Base-by-base conservation (phyloP, 306 rosid genomes). In the Cicer arietinum region DNA sequence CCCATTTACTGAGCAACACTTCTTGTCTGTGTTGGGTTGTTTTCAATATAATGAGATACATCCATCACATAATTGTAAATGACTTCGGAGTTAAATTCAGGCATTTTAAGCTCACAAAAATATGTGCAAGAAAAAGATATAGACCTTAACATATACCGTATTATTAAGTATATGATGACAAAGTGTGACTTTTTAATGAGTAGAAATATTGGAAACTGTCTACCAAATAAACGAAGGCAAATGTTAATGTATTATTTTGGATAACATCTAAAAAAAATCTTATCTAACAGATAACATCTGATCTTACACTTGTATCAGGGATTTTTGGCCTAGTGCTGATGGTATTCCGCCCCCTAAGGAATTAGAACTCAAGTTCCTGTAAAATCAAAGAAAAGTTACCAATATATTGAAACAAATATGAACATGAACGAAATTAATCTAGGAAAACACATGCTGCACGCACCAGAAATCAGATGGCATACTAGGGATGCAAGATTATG, bases 321-420 rank as follows among this genome's bases (percentile, higher is more conserved):
- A 86, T 68, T 88, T 84, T 82, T 94, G 91, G 79, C 95, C 93
- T 6, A 94, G 85, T 57, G 89, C 96, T 35, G 78, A 51, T 54
- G 99, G 97, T 74, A 94, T 54, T 22, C 46, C 81, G 45, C 96
- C 95, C 6, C 16, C 90, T 85, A 94, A 77, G 67, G 90, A 86
- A 84, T 94, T 94, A 77, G 97, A 84, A 81, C 95, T 90, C 75
- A 94, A 82, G 85, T 94, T 94, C 90, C 99, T 94, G 88, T 35
- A 73, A 50, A 57, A 69, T 77, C 13, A 70, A 50, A 52, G 54
- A 50, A 44, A 73, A 48, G 71, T 69, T 76, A 72, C 61, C 22
- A 66, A 35, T 45, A 80, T 58, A 16, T 17, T 5, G 37, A 76
- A 81, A 22, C 57, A 45, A 35, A 62, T 41, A 62, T 45, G 50